Base-by-base conservation (phyloP, 148 eudicot species). In the Selenicereus undatus region DNA sequence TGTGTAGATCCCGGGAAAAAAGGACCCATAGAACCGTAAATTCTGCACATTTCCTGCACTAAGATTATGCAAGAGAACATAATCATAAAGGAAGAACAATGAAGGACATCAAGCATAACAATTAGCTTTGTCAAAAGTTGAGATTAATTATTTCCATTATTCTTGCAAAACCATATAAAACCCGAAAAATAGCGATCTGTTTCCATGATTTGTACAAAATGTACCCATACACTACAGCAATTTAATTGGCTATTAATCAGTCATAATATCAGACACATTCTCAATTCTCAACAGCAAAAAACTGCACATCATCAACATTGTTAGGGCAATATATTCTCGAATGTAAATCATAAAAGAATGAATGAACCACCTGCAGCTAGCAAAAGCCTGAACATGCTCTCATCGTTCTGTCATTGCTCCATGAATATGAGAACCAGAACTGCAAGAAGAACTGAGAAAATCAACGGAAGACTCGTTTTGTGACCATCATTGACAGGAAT, bases 401-500 rank as follows among this genome's bases (percentile, higher is more conserved):
- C 35, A n/a, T 70, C 30, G 8, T 70, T 65, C 79, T 26, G 26
- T 85, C 80, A 88, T 73, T 73, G 82, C 86, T 78, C 82, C 70
- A 85, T 74, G 27, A 87, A 83, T 80, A 92, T 27, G 79, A 89
- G 69, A 35, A 84, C 81, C 42, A 87, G 16, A 27, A 79, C 56
- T 56, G 86, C 88, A 35, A 90, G 50, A 51, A 88, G 68, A 69
- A 83, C 30, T 1, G 84, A 78, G 35, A 92, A 17, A 13, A 85
- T 10, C 36, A 77, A 30, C 50, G 71, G 14, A 29, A 82, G 83
- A 74, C 70, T 81, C 78, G 51, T 79, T 66, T 81, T 76, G 35
- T 75, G 42, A 45, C 89, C 84, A 84, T 85, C 75, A 77, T 84
- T 86, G 3, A 71, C 62, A 2, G 97, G 97, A 80, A 91, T 79